phyloP scores from a whole-genome alignment of 2,329 filamentous ascomycete genomes.

The Trichoderma asperellum region DNA sequence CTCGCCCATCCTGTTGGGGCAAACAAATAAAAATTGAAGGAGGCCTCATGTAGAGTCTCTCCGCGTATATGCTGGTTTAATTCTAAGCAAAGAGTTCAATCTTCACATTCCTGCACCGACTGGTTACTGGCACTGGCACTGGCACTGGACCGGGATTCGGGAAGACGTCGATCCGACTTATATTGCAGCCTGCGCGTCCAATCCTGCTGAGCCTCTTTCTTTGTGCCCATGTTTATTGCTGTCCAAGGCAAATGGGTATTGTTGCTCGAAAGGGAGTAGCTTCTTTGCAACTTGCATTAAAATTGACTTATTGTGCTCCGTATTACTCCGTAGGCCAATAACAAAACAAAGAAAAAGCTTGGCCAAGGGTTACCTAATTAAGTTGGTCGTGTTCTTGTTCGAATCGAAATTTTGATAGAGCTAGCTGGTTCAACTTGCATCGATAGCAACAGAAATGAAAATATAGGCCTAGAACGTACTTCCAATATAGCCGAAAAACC shows the following conservation, averaged over 20 bases:
- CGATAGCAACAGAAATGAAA: neutral
- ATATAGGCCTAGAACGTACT: too few relatives aligned
- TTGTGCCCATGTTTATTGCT: neutral
- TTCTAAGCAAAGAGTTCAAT: neutral
- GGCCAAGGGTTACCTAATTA: neutral
- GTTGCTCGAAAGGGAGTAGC: neutral
- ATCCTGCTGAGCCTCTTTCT: neutral
- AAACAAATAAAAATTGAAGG: neutral
- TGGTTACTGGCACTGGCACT: too few relatives aligned
- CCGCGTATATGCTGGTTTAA: neutral
- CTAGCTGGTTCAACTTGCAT: neutral
- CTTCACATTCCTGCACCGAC: neutral
- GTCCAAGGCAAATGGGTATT: neutral
- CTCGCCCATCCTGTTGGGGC: too few relatives aligned
- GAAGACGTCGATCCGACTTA: slow-evolving; percentile 2
- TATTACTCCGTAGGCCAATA: neutral
- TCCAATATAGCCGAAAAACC: neutral
- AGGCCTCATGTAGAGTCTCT: neutral
- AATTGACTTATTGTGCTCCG: neutral
- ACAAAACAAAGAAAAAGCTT: neutral
- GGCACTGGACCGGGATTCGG: slow-evolving; percentile 20
- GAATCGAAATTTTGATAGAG: neutral
- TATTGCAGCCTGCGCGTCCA: neutral
- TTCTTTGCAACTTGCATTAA: neutral
- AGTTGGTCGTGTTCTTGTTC: neutral